Conservation (phyloP, 192 early-diverging fungal species). For the Entomortierella parvispora region DNA sequence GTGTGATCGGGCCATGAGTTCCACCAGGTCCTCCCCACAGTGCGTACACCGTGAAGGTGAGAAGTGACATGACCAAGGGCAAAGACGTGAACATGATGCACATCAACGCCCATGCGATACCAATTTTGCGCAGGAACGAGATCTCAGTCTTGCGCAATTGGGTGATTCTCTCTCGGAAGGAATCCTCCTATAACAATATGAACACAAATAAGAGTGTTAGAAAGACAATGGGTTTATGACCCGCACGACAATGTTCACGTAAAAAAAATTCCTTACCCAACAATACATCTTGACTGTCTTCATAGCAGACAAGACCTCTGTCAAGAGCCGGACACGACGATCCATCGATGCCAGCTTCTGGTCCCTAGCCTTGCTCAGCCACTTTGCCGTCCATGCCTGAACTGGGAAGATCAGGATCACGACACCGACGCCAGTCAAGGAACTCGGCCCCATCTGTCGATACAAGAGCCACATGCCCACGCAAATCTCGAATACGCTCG, state of each 20-base stretch:
- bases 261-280: conserved; percentile 6
- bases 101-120: conserved; percentile 20
- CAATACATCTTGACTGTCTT: conserved; percentile 47
- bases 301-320: conserved; percentile 36
- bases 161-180: conserved; percentile 3
- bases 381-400: conserved; percentile 3
- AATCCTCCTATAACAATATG: neutral
- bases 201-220: neutral
- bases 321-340: conserved; percentile 24
- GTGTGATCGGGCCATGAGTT: conserved; percentile 5
- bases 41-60: conserved; percentile 22
- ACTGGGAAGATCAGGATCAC: conserved; percentile 12
- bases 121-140: conserved; percentile 9
- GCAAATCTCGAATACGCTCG: conserved; percentile 3
- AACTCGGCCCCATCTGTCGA: conserved; percentile 2
- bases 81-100: conserved; percentile 36
- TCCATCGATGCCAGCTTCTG: conserved; percentile 33
- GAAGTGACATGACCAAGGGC: conserved; percentile 22
- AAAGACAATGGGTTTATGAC: neutral
- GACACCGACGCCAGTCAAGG: conserved; percentile 13
- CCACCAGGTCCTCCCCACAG: conserved; percentile 17
- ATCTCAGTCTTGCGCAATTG: conserved; percentile 13
- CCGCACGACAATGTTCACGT: neutral
- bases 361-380: conserved; percentile 9
- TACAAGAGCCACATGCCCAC: conserved; percentile 11